These are phyloP conservation scores for Starmera stellimalicola DNA, from an alignment of 1,139 yeast genomes.

Conservation along the genomic window DNA sequence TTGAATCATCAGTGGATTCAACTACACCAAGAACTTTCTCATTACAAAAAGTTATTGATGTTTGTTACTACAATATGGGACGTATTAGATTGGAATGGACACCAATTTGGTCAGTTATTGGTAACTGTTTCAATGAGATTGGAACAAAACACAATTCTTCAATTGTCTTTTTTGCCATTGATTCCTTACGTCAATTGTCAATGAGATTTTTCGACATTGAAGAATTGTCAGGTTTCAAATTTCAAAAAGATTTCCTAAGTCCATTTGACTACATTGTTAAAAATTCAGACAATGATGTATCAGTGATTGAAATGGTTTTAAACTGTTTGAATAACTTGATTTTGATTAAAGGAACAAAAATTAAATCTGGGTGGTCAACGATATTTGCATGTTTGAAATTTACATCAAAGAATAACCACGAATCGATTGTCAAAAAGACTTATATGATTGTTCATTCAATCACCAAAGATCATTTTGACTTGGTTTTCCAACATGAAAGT, in stretches of 20 bases:
- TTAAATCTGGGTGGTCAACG: slow-evolving; percentile 93
- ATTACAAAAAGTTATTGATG: slow-evolving; percentile 90
- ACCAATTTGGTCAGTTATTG: slow-evolving; percentile 90
- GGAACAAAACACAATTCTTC: slow-evolving; percentile 72
- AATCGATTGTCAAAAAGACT: slow-evolving; percentile 52
- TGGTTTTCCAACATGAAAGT: slow-evolving; percentile 58
- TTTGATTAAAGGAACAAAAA: slow-evolving; percentile 59
- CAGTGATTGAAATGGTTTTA: slow-evolving; percentile 81
- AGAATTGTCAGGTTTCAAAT: slow-evolving; percentile 89
- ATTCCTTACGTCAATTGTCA: slow-evolving; percentile 85
- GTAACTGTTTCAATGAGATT: slow-evolving; percentile 76
- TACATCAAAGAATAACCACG: slow-evolving; percentile 30
- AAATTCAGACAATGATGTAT: slow-evolving; percentile 51
- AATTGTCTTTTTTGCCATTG: slow-evolving; percentile 85
- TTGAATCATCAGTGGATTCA: slow-evolving; percentile 78
- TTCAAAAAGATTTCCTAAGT: slow-evolving; percentile 86
- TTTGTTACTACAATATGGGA: slow-evolving; percentile 94
- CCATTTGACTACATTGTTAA: slow-evolving; percentile 80
- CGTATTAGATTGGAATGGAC: slow-evolving; percentile 97
- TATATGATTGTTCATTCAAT: slow-evolving; percentile 57
- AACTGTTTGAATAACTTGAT: slow-evolving; percentile 88
- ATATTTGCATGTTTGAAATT: slow-evolving; percentile 61
- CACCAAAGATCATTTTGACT: slow-evolving; percentile 50
- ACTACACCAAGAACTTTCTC: slow-evolving; percentile 85
- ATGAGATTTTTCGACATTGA: slow-evolving; percentile 89